Evolutionary conservation across 2,329 filamentous ascomycete genomes (phyloP), one percentile per base, ranked within the genome.

Genomic region (Ceratocystis ficicola): DNA sequence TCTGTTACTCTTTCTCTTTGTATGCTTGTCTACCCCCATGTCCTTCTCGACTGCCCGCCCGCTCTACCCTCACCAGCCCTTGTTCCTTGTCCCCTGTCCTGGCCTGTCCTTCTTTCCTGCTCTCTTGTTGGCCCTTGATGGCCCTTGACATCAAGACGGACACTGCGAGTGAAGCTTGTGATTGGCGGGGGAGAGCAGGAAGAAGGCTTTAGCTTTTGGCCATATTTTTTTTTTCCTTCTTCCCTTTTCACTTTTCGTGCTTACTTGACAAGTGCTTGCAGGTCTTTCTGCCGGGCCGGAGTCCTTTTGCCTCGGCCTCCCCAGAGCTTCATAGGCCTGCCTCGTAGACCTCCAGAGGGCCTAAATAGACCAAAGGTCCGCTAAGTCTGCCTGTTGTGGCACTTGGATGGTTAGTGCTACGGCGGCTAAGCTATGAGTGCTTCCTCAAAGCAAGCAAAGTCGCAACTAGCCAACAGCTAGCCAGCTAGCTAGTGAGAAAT

Each of bases 121-220:
- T 22, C 46, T 50, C 46, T 50, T 50, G 46, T 22, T 50, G 46
- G 46, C 46, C 46, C 46, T 50, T 50, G 46, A 8, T n/a, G 46
- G 46, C 50, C 50, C 52, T 57, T 30, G 52, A 57, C 22, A 30
- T 12, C 36, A 41, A 15, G 46, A 50, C 52, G 52, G 52, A 5
- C 52, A 57, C 52, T 57, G 52, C 52, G 52, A 57, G 28, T 57
- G 52, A 57, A 57, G 52, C 52, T 57, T 57, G 52, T 57, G 52
- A 57, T 57, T 57, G 52, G 52, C 25, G 25, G 52, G 52, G 25
- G n/a, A 41, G 17, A 8, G 8, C 15, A 61, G 59, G 30, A 61
- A 61, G 59, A n/a, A 61, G 28, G 59, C 28, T 41, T 61, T 61
- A 8, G 46, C 46, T 50, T 41, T 41, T 48, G 44, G 17, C 46